Base-by-base conservation (phyloP, 2,329 filamentous ascomycete genomes). In the Penicillium brasilianum region DNA sequence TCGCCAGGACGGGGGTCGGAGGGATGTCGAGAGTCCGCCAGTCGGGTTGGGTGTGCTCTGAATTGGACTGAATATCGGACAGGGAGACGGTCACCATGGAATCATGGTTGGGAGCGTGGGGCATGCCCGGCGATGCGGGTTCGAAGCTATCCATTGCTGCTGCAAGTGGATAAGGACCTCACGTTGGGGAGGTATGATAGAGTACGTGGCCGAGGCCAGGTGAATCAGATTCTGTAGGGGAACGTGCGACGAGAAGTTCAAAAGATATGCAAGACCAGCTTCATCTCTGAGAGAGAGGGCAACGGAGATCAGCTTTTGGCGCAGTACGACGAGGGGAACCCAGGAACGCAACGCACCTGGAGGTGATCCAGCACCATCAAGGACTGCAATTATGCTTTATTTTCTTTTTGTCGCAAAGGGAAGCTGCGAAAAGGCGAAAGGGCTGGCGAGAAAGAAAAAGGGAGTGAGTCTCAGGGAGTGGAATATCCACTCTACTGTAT, bases 51-150 rank as follows among this genome's bases (percentile, higher is more conserved):
- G 69, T 68, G 41, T 73, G 68, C 56, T 77, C 75, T 18, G 65
- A 80, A 76, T 69, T 87, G 70, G 68, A 82, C 70, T 68, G 85
- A 76, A 60, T 83, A 80, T 91, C 89, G 20, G 90, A 92, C 52
- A 92, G 81, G 57, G 89, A 85, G 48, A 92, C 90, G 8, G 90
- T 92, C 49, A 92, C 89, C 88, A 92, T 89, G 20, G 90, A 92
- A 76, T 92, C 89, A 54, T 80, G 74, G 58, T 71, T 71, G 0
- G 68, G 66, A 37, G 70, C 70, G 57, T 71, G 68, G 13, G 68
- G 62, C 34, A 63, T 59, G 36, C 58, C 60, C 16, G 69, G 69
- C 49, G 72, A 69, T 34, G 58, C 61, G 53, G 64, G 58, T 46
- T 71, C 67, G 55, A 68, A 61, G 49, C 41, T 59, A n/a, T 73